phyloP scores from a whole-genome alignment of 2,329 filamentous ascomycete species.

The Mariannaea sp. region DNA sequence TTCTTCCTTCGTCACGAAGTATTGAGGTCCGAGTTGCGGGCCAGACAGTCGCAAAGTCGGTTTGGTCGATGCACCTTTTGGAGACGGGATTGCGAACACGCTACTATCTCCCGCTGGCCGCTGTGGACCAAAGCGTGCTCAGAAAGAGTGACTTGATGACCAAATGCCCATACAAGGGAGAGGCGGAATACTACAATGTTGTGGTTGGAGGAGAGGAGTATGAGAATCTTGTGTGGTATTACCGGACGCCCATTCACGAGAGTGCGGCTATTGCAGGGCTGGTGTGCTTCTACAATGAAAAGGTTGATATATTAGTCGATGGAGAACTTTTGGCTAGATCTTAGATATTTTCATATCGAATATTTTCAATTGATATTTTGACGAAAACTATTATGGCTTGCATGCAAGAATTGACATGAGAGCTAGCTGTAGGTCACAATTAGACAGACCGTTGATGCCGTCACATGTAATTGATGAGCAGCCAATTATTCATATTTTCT shows the following conservation, averaged over 20 bases:
- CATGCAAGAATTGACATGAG: no score
- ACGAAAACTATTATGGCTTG: no score
- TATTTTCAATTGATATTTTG: neutral
- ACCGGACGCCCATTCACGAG: conserved; percentile 61
- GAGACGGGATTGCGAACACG: conserved; percentile 64
- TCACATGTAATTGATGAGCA: no score
- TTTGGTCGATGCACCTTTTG: conserved; percentile 57
- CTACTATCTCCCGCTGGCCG: conserved; percentile 62
- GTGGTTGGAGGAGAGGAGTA: conserved; percentile 50
- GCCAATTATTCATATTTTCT: no score
- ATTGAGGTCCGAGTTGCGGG: conserved; percentile 57
- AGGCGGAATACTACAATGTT: conserved; percentile 65
- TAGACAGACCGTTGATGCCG: no score
- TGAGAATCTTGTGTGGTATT: conserved; percentile 66
- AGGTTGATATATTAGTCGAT: conserved; percentile 65
- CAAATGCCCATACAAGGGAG: conserved; percentile 70
- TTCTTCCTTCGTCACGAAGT: conserved; percentile 58
- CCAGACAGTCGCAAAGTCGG: conserved; percentile 51
- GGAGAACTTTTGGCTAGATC: conserved; percentile 47
- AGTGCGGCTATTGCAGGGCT: conserved; percentile 58
- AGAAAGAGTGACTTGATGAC: conserved; percentile 57
- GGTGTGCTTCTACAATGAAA: conserved; percentile 71
- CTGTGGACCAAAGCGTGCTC: conserved; percentile 52
- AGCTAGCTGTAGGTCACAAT: no score
- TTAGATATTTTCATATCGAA: conserved; percentile 33